Base-by-base conservation (phyloP, 805 yeast genomes). In the Naumovozyma dairenensis region DNA sequence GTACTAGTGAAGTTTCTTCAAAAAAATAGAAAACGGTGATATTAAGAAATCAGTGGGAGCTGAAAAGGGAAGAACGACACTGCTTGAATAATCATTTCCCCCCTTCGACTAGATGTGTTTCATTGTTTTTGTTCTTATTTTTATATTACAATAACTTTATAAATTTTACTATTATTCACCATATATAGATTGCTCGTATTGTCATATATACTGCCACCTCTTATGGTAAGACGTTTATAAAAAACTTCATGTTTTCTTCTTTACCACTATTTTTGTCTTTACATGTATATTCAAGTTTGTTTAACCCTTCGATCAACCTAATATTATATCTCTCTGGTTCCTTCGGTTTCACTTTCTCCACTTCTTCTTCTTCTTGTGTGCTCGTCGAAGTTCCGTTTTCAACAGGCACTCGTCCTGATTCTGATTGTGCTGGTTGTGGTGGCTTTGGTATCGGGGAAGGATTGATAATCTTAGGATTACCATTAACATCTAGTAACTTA, bases 151-250 rank as follows among this genome's bases (percentile, higher is more conserved):
- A n/a, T n/a, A n/a, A n/a, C n/a, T n/a, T n/a, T n/a, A n/a, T n/a
- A n/a, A n/a, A n/a, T n/a, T n/a, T n/a, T n/a, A n/a, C n/a, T n/a
- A n/a, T 19, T n/a, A 18, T 13, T 19, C 20, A 28, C 31, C 18
- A 16, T 18, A 28, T 28, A 14, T 19, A 28, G 9, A 18, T 27
- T 5, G 19, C 6, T 9, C 6, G n/a, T 27, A 27, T 27, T 27
- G 19, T 27, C 14, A n/a, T 9, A 19, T 28, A 13, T 18, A 6
- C 19, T 20, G 20, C 13, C 8, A 16, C 16, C 5, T 2, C 6
- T 42, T 34, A 55, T 31, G 61, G 59, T 16, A 53, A 39, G 6
- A 55, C 57, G 30, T 51, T 52, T 12, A 55, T 44, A 58, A 60
- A 56, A 28, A 56, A 48, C 29, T 48, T 52, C 44, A 53, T 42